These are phyloP conservation scores for Lagenidium giganteum DNA, from an alignment of 352 stramenopile species.

Conservation along the genomic window DNA sequence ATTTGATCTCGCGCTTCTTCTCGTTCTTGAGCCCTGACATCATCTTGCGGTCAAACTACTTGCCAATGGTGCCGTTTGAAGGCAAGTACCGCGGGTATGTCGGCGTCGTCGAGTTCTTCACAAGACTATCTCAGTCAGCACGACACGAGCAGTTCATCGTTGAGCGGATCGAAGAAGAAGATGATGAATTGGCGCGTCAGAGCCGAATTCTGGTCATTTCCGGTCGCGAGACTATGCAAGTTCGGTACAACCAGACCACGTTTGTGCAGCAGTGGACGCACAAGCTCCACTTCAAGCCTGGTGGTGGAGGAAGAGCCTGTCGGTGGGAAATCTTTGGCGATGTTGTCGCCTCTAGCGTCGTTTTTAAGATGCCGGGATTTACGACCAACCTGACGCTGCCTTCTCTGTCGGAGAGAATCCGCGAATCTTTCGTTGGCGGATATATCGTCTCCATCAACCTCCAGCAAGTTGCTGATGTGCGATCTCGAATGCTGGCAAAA, in stretches of 20 bases:
- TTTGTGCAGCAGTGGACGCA: conserved; percentile 87
- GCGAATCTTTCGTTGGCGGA: conserved; percentile 76
- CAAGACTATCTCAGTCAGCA: conserved; percentile 57
- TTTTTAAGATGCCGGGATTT: conserved; percentile 74
- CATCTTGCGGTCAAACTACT: conserved; percentile 79
- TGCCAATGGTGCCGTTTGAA: conserved; percentile 86
- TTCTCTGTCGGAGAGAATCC: conserved; percentile 77
- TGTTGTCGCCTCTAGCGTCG: conserved; percentile 79
- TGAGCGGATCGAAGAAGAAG: conserved; percentile 65
- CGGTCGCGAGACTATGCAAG: conserved; percentile 79
- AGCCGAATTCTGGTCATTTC: conserved; percentile 66
- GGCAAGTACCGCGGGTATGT: conserved; percentile 77
- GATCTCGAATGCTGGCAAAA: too few relatives aligned
- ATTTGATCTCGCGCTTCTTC: conserved; percentile 65
- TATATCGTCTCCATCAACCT: conserved; percentile 76
- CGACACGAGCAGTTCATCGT: conserved; percentile 77
- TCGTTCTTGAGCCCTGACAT: conserved; percentile 75
- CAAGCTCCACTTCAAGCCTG: conserved; percentile 79
- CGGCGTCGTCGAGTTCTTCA: conserved; percentile 77
- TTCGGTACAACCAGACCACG: conserved; percentile 72
- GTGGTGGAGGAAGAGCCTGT: conserved; percentile 33
- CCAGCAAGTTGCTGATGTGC: conserved; percentile 50
- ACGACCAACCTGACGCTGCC: conserved; percentile 78
- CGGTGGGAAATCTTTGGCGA: conserved; percentile 86
- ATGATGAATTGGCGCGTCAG: conserved; percentile 22